Evolutionary conservation across 768 basidiomycete species (phyloP).

Genomic region (Mycena metata): DNA sequence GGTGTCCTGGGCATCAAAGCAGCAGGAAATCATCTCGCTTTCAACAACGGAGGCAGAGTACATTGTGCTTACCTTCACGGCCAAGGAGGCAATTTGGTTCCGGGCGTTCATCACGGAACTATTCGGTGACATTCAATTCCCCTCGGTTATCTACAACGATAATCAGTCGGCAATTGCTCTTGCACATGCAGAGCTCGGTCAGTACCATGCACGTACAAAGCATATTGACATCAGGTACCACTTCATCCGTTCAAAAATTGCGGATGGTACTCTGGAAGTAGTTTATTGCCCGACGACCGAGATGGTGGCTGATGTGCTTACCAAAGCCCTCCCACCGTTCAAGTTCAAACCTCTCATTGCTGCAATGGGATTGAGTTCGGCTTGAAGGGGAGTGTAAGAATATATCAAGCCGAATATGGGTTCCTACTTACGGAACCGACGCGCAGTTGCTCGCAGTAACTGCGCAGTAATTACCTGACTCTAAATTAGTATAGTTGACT

Average conservation of each 20-base stretch:
- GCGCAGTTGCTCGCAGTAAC: background rate
- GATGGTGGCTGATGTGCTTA: slow-evolving; percentile 7
- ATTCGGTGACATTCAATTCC: background rate
- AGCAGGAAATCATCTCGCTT: no score
- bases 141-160: no score
- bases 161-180: slow-evolving; percentile 11
- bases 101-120: background rate
- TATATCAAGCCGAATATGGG: no score
- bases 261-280: slow-evolving; percentile 1
- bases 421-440: no score
- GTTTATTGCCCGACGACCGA: slow-evolving; percentile 7
- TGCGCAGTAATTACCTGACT: no score
- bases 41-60: slow-evolving; percentile 6
- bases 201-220: slow-evolving; percentile 2
- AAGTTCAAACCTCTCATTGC: slow-evolving; percentile 5
- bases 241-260: background rate
- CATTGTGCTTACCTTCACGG: slow-evolving; percentile 1
- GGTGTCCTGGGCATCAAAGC: slow-evolving; percentile 1
- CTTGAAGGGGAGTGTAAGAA: slow-evolving; percentile 17
- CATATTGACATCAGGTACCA: slow-evolving; percentile 4
- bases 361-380: slow-evolving; percentile 5
- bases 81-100: no score
- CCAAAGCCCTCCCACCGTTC: slow-evolving; percentile 7
- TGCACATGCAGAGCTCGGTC: slow-evolving; percentile 2
- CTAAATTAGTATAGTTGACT: no score